Evolutionary conservation across 2,329 filamentous ascomycete genomes (phyloP), one percentile per base, ranked within the genome.

Genomic region (Phialophora macrospora): DNA sequence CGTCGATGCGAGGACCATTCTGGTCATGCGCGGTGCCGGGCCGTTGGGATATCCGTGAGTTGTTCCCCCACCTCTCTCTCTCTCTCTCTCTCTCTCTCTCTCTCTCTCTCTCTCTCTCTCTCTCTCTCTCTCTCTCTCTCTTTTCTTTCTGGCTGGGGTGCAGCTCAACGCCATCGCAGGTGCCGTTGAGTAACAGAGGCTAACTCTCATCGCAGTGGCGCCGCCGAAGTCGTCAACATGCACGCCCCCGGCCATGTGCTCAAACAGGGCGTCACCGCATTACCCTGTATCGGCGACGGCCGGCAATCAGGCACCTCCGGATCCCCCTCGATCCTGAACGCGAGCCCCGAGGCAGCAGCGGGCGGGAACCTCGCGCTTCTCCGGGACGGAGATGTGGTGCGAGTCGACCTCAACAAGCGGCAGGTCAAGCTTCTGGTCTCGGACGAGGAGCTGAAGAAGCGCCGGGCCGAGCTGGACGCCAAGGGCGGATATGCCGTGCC

Each of bases 231-330:
- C 22, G 82, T 84, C 63, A 84, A 84, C 72, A 84, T 83, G 81
- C 80, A 81, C 59, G 79, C 81, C 28, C 82, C 82, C 1, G 77
- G 75, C 28, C 75, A 77, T 59, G 75, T 83, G 4, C 70, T 84
- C 51, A 78, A 77, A 66, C 72, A 81, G 71, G 80, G 84, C 58
- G 73, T 84, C 65, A 72, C 77, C 68, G 76, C 81, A 54, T 73
- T 85, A 55, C 79, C 80, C 7, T 84, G 82, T 63, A 82, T 86
- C 64, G 84, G 84, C 6, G 83, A 86, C 70, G 84, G 83, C 0
- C 75, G 84, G 55, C 84, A 85, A 71, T 84, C 82, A 7, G 83
- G 84, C 34, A 86, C 84, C 2, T 85, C 83, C 2, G 83, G 81
- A 0, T 83, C 81, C 2, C 84, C 83, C 1, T 84, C 82, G 0